These are phyloP conservation scores for Lasiodiplodia citricola DNA, from an alignment of 2,329 filamentous ascomycete species.

Conservation along the genomic window DNA sequence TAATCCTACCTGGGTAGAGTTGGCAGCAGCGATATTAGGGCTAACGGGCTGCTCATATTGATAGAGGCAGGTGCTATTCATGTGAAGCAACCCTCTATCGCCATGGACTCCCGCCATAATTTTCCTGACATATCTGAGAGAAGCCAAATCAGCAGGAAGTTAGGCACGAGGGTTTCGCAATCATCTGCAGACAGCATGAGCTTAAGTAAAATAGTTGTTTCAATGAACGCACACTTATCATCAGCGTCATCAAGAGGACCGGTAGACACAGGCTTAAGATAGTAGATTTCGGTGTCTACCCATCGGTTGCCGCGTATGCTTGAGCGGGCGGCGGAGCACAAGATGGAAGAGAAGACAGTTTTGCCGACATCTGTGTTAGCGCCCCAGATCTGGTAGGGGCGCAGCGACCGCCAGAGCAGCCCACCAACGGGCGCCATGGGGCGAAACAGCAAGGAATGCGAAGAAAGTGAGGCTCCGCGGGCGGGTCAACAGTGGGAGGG, in stretches of 20 bases:
- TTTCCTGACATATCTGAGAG: not conserved
- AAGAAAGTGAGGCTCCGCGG: not conserved
- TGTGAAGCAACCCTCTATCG: not conserved
- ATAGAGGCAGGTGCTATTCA: slow-evolving; percentile 65
- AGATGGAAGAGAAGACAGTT: slow-evolving; percentile 76
- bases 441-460: slow-evolving; percentile 32
- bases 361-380: slow-evolving; percentile 87
- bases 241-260: slow-evolving; percentile 73
- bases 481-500: not conserved
- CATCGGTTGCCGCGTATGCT: slow-evolving; percentile 41
- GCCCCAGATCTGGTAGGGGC: slow-evolving; percentile 77
- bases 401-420: slow-evolving; percentile 70
- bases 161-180: not conserved
- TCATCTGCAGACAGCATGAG: not conserved
- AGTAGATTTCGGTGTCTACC: slow-evolving; percentile 60
- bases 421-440: slow-evolving; percentile 57
- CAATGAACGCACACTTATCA: slow-evolving; percentile 53
- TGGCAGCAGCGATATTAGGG: slow-evolving; percentile 73
- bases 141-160: not conserved
- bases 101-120: not conserved
- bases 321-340: slow-evolving; percentile 65
- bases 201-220: not conserved
- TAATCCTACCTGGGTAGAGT: not conserved
- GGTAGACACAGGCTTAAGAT: slow-evolving; percentile 83
- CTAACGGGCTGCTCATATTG: slow-evolving; percentile 78